Percentiles rank a stretch among this genome's conserved stretches.
These are phyloP conservation scores for Diaporthe sp. DNA, from an alignment of 2,329 filamentous ascomycete genomes.

Conservation along the genomic window DNA sequence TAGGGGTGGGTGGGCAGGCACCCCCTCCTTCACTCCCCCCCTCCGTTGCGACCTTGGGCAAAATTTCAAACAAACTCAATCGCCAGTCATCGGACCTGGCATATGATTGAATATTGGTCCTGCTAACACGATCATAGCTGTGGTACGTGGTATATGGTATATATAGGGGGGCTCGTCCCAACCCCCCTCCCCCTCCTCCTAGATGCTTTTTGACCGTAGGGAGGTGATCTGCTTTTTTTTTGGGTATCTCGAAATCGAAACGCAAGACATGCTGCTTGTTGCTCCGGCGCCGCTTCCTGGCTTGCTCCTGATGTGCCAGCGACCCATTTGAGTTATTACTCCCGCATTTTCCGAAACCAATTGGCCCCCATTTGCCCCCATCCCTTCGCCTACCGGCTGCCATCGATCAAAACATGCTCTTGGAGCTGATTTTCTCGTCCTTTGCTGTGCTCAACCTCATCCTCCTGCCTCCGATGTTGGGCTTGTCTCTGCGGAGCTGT, in stretches of 20 bases:
- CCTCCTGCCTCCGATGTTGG: conserved; percentile 23
- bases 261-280: conserved; percentile 22
- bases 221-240: background rate
- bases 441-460: conserved; percentile 26
- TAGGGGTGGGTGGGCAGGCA: background rate
- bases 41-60: background rate
- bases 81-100: conserved; percentile 29
- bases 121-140: background rate
- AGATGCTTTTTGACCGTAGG: background rate
- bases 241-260: conserved; percentile 27
- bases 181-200: background rate
- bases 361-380: background rate
- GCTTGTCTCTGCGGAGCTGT: background rate
- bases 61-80: conserved; percentile 36
- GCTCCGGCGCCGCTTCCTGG: background rate
- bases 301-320: conserved; percentile 6
- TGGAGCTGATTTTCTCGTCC: conserved; percentile 31
- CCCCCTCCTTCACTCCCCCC: background rate
- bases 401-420: conserved; percentile 8
- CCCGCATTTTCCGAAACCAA: background rate
- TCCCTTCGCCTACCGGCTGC: background rate
- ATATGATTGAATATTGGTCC: background rate
- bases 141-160: background rate
- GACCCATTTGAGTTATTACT: background rate
- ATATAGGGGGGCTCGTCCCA: background rate